Evolutionary conservation across 129 eudicot species (phyloP), one percentile per base, ranked within the genome.

Genomic region (Chrysanthemum seticuspe): DNA sequence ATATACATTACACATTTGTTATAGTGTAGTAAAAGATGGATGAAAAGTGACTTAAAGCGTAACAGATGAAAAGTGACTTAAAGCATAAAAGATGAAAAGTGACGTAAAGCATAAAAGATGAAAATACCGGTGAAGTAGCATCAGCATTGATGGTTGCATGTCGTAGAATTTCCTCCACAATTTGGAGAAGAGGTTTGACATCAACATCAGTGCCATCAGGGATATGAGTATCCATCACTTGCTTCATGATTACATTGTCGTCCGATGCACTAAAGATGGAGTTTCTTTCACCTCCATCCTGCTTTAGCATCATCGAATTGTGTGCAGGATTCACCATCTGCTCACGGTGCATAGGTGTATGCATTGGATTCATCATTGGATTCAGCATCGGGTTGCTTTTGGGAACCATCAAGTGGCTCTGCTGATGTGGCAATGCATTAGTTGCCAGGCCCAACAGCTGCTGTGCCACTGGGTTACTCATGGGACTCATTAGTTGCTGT

Each of bases 161-260:
- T 19, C 69, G 47, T 25, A 86, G 81, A 55, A 89, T 82, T 40
- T 89, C 96, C 71, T 80, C 84, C 9, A 89, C 85, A 16, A 89
- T 73, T 31, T 72, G 76, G 70, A 89, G 65, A 45, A 89, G 79
- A 5, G 96, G 96, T 72, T 79, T 86, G 76, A 89, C 82, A 65
- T 89, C 76, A 61, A 86, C 52, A 29, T 73, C 64, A n/a, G 86
- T 76, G 71, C 87, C 85, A 80, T 82, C 96, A 48, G 96, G 92
- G 36, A 67, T 36, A 82, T 89, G 96, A 11, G 83, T 73, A 12
- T 77, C 82, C 29, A 71, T 19, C 55, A 89, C 75, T 65, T 89
- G 96, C 78, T 59, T 89, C 81, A 78, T 79, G 78, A 86, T 85
- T 68, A 82, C 83, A 64, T 74, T 85, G 27, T 89, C 96, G 21